These are phyloP conservation scores for Linderniella brevidens DNA, from an alignment of 257 asterid species.

Conservation along the genomic window DNA sequence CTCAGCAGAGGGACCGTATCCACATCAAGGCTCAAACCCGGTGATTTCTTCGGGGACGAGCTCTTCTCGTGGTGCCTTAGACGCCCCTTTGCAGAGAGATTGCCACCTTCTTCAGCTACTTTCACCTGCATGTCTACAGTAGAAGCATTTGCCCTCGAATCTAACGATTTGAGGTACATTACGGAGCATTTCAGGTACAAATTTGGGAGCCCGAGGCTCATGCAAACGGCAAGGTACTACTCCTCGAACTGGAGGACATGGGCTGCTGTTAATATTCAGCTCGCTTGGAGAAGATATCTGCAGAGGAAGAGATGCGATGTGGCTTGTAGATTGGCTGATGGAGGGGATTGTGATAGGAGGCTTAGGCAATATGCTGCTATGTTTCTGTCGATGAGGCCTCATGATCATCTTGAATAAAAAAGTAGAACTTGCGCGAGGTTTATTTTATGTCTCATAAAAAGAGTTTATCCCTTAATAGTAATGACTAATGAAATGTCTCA, in stretches of 20 bases:
- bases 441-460: too few species aligned
- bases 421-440: too few species aligned
- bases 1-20: slow-evolving; percentile 32
- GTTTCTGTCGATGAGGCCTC: slow-evolving; percentile 53
- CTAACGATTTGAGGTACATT: slow-evolving; percentile 30
- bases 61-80: slow-evolving; percentile 61
- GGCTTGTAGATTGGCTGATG: neutral
- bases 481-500: too few species aligned
- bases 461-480: too few species aligned
- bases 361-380: slow-evolving; percentile 45
- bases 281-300: slow-evolving; percentile 43
- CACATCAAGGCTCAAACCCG: slow-evolving; percentile 28
- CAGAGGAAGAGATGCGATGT: slow-evolving; percentile 15
- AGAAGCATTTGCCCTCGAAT: slow-evolving; percentile 42
- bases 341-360: slow-evolving; percentile 20
- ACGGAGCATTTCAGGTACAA: slow-evolving; percentile 49
- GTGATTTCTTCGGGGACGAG: slow-evolving; percentile 53
- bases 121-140: slow-evolving; percentile 28
- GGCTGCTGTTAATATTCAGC: slow-evolving; percentile 52
- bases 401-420: slow-evolving; percentile 44
- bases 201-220: slow-evolving; percentile 37
- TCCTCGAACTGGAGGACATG: slow-evolving; percentile 69
- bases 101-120: slow-evolving; percentile 58
- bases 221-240: slow-evolving; percentile 29
- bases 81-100: slow-evolving; percentile 35